These are phyloP conservation scores for Penicillium sp. DNA, from an alignment of 2,329 filamentous ascomycete genomes.

Conservation along the genomic window DNA sequence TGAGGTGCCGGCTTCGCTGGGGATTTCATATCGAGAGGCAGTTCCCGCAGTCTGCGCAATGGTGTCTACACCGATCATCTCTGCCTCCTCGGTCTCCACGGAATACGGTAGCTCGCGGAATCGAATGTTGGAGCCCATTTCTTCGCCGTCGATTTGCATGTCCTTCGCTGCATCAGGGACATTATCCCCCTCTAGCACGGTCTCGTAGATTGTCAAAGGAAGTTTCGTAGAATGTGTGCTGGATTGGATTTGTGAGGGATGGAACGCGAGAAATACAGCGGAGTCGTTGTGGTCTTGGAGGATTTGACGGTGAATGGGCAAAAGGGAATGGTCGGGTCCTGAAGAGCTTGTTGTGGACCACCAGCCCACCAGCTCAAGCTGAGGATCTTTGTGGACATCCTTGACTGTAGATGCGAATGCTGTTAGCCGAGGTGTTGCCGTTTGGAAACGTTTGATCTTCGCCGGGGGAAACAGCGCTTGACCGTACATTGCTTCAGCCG, in stretches of 20 bases:
- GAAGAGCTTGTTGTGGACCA: slow-evolving; percentile 70
- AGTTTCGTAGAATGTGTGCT: slow-evolving; percentile 67
- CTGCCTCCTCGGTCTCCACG: slow-evolving; percentile 88
- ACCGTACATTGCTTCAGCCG: slow-evolving; percentile 76
- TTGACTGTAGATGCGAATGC: slow-evolving; percentile 55
- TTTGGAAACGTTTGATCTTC: background rate
- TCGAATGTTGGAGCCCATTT: slow-evolving; percentile 55
- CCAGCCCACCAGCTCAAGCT: slow-evolving; percentile 85
- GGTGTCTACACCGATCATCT: slow-evolving; percentile 96
- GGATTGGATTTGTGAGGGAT: slow-evolving; percentile 55
- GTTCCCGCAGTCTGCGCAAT: slow-evolving; percentile 80
- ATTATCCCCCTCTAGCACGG: slow-evolving; percentile 66
- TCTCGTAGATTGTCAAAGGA: slow-evolving; percentile 87
- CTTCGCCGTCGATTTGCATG: slow-evolving; percentile 65
- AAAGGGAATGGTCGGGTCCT: slow-evolving; percentile 61
- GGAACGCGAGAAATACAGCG: slow-evolving; percentile 80
- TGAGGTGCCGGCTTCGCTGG: slow-evolving; percentile 12
- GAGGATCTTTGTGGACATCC: slow-evolving; percentile 76
- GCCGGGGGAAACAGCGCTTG: background rate
- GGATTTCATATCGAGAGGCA: slow-evolving; percentile 55
- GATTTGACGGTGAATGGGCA: slow-evolving; percentile 73
- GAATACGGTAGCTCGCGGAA: slow-evolving; percentile 82
- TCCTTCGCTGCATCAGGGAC: slow-evolving; percentile 53
- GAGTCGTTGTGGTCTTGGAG: slow-evolving; percentile 73
- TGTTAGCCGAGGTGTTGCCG: too few relatives aligned